A percentile compares a stretch with the other conserved stretches of the same genome.
phyloP scores from a whole-genome alignment of 2,329 filamentous ascomycete species.

The Botrytis porri region DNA sequence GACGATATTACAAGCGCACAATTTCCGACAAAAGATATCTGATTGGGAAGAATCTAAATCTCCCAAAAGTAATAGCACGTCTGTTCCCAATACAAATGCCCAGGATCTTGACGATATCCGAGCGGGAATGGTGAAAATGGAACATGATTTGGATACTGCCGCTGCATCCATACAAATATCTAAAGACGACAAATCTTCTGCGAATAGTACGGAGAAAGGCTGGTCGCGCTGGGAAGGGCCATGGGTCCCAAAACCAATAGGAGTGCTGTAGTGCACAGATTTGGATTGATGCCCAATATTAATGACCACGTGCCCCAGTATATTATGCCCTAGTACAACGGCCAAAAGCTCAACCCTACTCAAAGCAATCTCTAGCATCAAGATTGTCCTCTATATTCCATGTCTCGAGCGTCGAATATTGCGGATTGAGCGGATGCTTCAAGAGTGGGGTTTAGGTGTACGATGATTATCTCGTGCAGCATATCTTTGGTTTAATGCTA shows the following conservation, averaged over 20 bases:
- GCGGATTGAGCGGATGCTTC: background rate
- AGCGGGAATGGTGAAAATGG: conserved; percentile 29
- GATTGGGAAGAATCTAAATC: conserved; percentile 12
- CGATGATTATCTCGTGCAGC: conserved; percentile 1
- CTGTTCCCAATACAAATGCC: background rate
- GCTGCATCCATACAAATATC: background rate
- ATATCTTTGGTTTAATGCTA: background rate
- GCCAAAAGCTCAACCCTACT: background rate
- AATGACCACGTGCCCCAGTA: background rate
- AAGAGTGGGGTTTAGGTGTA: conserved; percentile 1
- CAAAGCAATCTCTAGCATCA: background rate
- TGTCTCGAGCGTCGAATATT: background rate
- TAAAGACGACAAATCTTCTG: background rate
- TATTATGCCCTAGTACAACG: background rate
- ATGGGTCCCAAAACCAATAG: conserved; percentile 29
- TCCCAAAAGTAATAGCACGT: background rate
- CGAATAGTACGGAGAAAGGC: conserved; percentile 3
- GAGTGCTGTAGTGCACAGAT: conserved; percentile 12
- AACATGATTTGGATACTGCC: conserved; percentile 22
- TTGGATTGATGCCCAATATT: background rate
- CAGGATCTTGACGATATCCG: conserved; percentile 26
- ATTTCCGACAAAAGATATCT: conserved; percentile 45
- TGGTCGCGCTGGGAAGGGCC: conserved; percentile 25
- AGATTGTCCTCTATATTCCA: background rate
- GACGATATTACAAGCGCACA: conserved; percentile 34